A percentile compares a stretch with the other conserved stretches of the same genome.
Evolutionary conservation across 306 rosid genomes (phyloP).

Genomic region (Bauhinia variegata): DNA sequence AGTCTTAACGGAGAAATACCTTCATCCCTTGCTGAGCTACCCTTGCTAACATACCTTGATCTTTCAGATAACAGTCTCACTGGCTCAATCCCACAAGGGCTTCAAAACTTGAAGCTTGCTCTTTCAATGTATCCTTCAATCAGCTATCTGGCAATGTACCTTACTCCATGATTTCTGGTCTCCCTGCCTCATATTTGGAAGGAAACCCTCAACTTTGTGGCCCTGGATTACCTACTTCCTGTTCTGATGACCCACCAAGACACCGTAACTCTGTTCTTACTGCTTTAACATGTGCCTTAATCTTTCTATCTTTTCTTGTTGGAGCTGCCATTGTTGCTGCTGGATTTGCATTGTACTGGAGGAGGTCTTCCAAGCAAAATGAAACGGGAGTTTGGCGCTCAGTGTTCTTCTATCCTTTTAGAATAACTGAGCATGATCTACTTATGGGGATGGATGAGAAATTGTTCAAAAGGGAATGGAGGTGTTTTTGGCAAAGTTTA

Average conservation of each 20-base stretch:
- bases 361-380: constrained; percentile 53
- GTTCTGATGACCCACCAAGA: constrained; percentile 64
- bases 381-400: constrained; percentile 63
- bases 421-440: constrained; percentile 86
- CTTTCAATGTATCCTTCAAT: constrained; percentile 92
- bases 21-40: constrained; percentile 73
- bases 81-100: constrained; percentile 84
- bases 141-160: constrained; percentile 88
- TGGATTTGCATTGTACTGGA: constrained; percentile 60
- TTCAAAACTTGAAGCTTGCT: constrained; percentile 92
- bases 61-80: constrained; percentile 91
- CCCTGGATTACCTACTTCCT: constrained; percentile 71
- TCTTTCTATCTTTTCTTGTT: constrained; percentile 71
- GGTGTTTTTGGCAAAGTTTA: constrained; percentile 81
- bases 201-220: constrained; percentile 93
- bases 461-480: constrained; percentile 58
- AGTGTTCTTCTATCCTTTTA: constrained; percentile 87
- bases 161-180: constrained; percentile 75
- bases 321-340: constrained; percentile 62
- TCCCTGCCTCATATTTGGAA: constrained; percentile 94
- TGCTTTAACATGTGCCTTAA: constrained; percentile 62
- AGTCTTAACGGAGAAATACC: constrained; percentile 76
- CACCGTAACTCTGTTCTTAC: constrained; percentile 54
- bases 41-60: constrained; percentile 92
- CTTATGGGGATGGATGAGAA: constrained; percentile 86